These are phyloP conservation scores for Diaporthe humulicola DNA, from an alignment of 2,329 filamentous ascomycete genomes.

Conservation along the genomic window DNA sequence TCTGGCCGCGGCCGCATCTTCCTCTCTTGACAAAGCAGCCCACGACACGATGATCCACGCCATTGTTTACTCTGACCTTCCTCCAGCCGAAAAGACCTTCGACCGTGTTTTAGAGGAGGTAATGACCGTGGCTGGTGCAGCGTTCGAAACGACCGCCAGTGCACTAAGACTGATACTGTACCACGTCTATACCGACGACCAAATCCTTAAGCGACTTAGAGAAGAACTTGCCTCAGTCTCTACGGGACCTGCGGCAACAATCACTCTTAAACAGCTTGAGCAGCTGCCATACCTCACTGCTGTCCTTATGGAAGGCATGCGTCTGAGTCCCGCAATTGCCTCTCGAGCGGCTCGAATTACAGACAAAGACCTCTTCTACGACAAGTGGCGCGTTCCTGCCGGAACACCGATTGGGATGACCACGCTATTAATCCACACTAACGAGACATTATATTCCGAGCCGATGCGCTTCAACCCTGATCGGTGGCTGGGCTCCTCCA, in stretches of 20 bases:
- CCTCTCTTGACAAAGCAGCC: neutral
- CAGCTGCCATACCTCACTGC: conserved; percentile 56
- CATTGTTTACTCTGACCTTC: conserved; percentile 42
- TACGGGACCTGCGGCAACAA: neutral
- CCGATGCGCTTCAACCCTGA: conserved; percentile 38
- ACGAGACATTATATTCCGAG: conserved; percentile 43
- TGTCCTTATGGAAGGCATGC: conserved; percentile 59
- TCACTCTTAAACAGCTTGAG: neutral
- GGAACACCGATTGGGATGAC: conserved; percentile 49
- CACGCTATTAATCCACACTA: conserved; percentile 43
- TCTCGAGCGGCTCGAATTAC: conserved; percentile 54
- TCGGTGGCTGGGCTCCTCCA: conserved; percentile 5
- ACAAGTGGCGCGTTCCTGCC: conserved; percentile 43
- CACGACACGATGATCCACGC: conserved; percentile 15
- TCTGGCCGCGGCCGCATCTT: neutral
- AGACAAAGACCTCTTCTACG: conserved; percentile 20
- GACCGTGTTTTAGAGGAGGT: conserved; percentile 51
- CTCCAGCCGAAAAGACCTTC: conserved; percentile 50
- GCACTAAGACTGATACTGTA: conserved; percentile 52
- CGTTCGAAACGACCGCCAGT: conserved; percentile 53
- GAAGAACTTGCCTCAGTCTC: conserved; percentile 47
- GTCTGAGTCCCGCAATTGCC: conserved; percentile 57
- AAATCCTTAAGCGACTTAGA: conserved; percentile 47
- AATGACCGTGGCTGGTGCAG: conserved; percentile 50
- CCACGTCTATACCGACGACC: conserved; percentile 51